A percentile compares a stretch with the other conserved stretches of the same genome.
phyloP scores from a whole-genome alignment of 371 early-diverging fungal species.

The Mortierella sp. region DNA sequence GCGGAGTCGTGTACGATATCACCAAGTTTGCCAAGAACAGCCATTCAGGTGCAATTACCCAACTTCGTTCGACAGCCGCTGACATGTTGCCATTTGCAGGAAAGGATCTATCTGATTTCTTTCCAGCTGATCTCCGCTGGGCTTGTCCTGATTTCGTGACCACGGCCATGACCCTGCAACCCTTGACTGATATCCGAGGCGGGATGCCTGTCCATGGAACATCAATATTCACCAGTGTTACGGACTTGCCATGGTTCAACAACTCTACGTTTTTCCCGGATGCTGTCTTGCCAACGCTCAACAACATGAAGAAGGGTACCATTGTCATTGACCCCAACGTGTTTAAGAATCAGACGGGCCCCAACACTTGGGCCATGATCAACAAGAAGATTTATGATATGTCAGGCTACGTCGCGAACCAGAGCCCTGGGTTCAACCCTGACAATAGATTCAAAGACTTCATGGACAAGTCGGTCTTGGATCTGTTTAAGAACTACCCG shows the following conservation, averaged over 20 bases:
- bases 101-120: constrained; percentile 15
- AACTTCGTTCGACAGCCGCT: constrained; percentile 23
- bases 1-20: constrained; percentile 73
- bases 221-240: constrained; percentile 3
- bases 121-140: constrained; percentile 49
- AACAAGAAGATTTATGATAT: constrained; percentile 73
- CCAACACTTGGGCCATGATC: constrained; percentile 65
- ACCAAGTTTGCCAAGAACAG: constrained; percentile 60
- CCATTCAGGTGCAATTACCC: constrained; percentile 50
- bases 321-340: constrained; percentile 54
- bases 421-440: constrained; percentile 16
- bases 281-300: constrained; percentile 53
- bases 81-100: constrained; percentile 35
- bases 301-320: constrained; percentile 58
- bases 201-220: constrained; percentile 34
- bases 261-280: constrained; percentile 43
- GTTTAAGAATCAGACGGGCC: constrained; percentile 51
- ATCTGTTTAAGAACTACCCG: constrained; percentile 69
- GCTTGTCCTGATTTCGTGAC: constrained; percentile 63
- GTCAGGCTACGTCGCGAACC: constrained; percentile 56
- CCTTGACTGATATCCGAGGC: constrained; percentile 7
- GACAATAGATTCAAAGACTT: constrained; percentile 46
- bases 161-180: constrained; percentile 13
- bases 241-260: constrained; percentile 27
- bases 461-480: constrained; percentile 63